A percentile compares a stretch with the other conserved stretches of the same genome.
phyloP scores from a whole-genome alignment of 75 land plant species.

The Ceratopteris richardii region DNA sequence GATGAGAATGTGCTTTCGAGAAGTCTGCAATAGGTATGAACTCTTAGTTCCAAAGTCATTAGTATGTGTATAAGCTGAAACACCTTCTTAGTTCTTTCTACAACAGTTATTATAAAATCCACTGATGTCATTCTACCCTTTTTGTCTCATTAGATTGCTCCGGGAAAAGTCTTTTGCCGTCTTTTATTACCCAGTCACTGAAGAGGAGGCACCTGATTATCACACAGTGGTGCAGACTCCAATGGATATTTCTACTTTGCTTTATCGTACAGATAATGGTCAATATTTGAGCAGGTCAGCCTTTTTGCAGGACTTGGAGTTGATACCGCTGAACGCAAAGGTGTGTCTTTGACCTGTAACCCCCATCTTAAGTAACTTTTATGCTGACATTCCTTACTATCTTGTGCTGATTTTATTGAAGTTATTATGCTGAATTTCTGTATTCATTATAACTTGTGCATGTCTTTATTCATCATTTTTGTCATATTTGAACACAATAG shows the following conservation, averaged over 20 bases:
- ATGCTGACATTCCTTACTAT: neutral
- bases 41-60: no score
- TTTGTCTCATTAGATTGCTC: slow-evolving; percentile 42
- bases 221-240: slow-evolving; percentile 79
- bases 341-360: slow-evolving; percentile 17
- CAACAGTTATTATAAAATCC: no score
- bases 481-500: slow-evolving; percentile 33
- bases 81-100: no score
- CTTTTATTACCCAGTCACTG: slow-evolving; percentile 87
- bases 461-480: no score
- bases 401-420: no score
- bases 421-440: no score
- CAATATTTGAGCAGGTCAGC: slow-evolving; percentile 63
- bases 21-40: slow-evolving; percentile 97
- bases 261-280: slow-evolving; percentile 84
- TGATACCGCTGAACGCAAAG: slow-evolving; percentile 82
- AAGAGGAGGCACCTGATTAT: slow-evolving; percentile 94
- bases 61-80: slow-evolving; percentile 1
- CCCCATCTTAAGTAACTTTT: neutral
- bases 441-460: no score
- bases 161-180: slow-evolving; percentile 84
- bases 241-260: slow-evolving; percentile 86
- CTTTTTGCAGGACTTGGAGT: slow-evolving; percentile 78
- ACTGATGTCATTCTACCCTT: no score
- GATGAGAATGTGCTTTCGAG: slow-evolving; percentile 90